Base-by-base conservation (phyloP, 345 rosid genomes). In the Eutrema heterophyllum region DNA sequence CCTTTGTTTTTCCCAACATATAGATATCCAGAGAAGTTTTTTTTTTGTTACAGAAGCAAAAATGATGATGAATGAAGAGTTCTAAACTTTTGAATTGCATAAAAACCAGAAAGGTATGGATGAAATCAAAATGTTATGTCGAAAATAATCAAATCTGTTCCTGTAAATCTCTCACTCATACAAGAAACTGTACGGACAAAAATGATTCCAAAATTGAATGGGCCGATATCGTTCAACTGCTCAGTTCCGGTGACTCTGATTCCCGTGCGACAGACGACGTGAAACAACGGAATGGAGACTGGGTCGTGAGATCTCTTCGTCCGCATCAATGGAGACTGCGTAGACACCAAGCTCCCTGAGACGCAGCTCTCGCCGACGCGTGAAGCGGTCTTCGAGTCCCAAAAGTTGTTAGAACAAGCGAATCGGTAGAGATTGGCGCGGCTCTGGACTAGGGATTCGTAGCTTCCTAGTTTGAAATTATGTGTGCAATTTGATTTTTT, bases 291-390 rank as follows among this genome's bases (percentile, higher is more conserved):
- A 74, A 81, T 88, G 84, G 50, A 84, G 87, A 18, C 86, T 36
- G 1, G 97, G 96, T 49, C 97, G 79, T 1, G 96, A 81, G 18
- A 86, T 83, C 86, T 90, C 98, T 51, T 88, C 93, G 32, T 75
- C 66, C 1, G 88, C 79, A 53, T 93, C 86, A 65, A 93, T 78
- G 41, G 67, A 57, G 43, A 93, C 85, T 30, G 57, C 57, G 32
- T 60, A 67, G 70, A 93, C 81, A 13, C 97, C 97, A 53, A 90
- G 81, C 27, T 87, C 97, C 39, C 69, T 81, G 6, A 93, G 71
- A 29, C 90, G 95, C 10, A 88, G 60, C 9, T 88, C 84, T 88
- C 92, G n/a, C 98, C 98, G 60, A 93, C 96, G 61, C 88, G 88
- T n/a, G 88, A 83, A 1, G 92, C 96, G 38, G 79, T 80, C 43